phyloP scores from a whole-genome alignment of 257 asterid species.

The Coffea canephora region DNA sequence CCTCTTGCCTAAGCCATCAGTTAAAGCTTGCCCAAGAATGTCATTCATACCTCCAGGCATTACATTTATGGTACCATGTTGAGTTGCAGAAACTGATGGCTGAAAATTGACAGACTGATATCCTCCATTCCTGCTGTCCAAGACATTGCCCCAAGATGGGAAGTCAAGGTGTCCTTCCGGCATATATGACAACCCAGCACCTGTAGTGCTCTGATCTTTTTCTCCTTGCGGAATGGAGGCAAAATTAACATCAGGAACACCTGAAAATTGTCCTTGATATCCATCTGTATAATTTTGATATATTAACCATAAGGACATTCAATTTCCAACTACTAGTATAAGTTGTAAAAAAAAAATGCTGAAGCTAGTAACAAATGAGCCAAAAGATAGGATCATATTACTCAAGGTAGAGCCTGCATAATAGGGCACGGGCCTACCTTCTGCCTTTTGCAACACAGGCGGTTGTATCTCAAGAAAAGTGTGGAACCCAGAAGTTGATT shows the following conservation, averaged over 20 bases:
- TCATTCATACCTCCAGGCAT: conserved; percentile 52
- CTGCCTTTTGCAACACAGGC: conserved; percentile 28
- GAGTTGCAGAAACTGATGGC: conserved; percentile 48
- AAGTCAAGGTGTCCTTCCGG: conserved; percentile 41
- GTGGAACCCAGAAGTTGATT: conserved; percentile 55
- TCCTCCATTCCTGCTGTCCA: conserved; percentile 42
- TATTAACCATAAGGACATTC: conserved; percentile 18
- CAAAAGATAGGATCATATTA: conserved; percentile 22
- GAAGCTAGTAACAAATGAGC: conserved; percentile 9
- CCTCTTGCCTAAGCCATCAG: conserved; percentile 32
- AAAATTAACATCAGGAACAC: conserved; percentile 39
- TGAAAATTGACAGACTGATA: conserved; percentile 45
- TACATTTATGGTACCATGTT: conserved; percentile 35
- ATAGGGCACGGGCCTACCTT: conserved; percentile 31
- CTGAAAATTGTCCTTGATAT: conserved; percentile 53
- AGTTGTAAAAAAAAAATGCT: background rate
- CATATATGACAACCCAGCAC: conserved; percentile 40
- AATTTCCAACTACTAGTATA: conserved; percentile 5
- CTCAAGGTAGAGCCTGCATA: conserved; percentile 34
- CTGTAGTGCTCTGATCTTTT: conserved; percentile 22
- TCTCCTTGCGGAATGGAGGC: conserved; percentile 37
- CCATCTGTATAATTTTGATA: conserved; percentile 39
- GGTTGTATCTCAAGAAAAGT: conserved; percentile 33
- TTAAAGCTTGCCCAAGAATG: conserved; percentile 41
- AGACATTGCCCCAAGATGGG: conserved; percentile 54